Conservation (phyloP, 108 stramenopile genomes). For the Skeletonema grethae region DNA sequence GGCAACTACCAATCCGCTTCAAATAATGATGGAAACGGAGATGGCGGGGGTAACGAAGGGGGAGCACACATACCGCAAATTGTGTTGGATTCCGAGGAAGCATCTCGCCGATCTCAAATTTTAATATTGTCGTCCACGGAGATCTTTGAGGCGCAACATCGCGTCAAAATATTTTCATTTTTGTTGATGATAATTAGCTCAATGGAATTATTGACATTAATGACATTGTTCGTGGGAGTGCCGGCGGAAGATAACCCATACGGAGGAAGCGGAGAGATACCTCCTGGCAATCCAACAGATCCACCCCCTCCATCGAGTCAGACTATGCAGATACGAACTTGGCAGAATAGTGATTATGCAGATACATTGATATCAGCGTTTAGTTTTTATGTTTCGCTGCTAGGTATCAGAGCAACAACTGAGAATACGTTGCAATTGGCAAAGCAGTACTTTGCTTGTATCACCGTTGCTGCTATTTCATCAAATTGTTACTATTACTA, state of each 20-base stretch:
- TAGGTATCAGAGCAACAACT: slow-evolving; percentile 66
- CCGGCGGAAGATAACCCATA: slow-evolving; percentile 35
- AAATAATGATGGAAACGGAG: slow-evolving; percentile 17
- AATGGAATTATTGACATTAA: slow-evolving; percentile 69
- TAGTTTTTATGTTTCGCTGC: slow-evolving; percentile 72
- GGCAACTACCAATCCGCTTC: not conserved
- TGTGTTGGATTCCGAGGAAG: slow-evolving; percentile 71
- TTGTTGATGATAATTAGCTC: slow-evolving; percentile 71
- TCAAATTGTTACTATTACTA: slow-evolving; percentile 67
- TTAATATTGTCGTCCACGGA: slow-evolving; percentile 73
- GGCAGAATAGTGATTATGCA: slow-evolving; percentile 67
- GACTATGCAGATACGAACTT: slow-evolving; percentile 41
- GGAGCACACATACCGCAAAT: slow-evolving; percentile 84
- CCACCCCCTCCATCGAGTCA: slow-evolving; percentile 9
- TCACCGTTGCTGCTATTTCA: slow-evolving; percentile 55
- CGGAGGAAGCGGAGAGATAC: slow-evolving; percentile 25
- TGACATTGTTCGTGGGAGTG: slow-evolving; percentile 67
- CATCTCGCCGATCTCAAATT: slow-evolving; percentile 72
- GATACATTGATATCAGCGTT: slow-evolving; percentile 61
- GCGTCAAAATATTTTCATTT: slow-evolving; percentile 79
- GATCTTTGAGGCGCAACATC: slow-evolving; percentile 78
- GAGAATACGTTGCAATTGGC: slow-evolving; percentile 73
- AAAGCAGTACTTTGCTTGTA: slow-evolving; percentile 56
- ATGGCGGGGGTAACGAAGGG: not conserved
- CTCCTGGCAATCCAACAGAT: slow-evolving; percentile 53